These are phyloP conservation scores for Betula pendula DNA, from an alignment of 306 rosid species.

Conservation along the genomic window DNA sequence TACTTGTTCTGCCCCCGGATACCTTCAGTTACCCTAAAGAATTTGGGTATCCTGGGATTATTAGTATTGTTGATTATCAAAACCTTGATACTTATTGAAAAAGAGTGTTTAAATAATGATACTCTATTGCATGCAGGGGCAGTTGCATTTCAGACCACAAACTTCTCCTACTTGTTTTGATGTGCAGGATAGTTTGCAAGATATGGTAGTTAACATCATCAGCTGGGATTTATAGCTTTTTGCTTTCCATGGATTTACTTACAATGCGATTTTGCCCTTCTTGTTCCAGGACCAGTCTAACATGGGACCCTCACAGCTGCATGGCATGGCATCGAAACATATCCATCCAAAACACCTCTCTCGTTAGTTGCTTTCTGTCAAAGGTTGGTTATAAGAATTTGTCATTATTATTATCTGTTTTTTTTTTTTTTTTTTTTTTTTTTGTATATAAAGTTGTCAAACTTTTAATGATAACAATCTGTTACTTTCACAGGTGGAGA, in stretches of 20 bases:
- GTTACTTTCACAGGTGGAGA: slow-evolving; percentile 10
- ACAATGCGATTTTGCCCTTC: slow-evolving; percentile 1
- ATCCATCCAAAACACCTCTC: slow-evolving; percentile 30
- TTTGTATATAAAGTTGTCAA: neutral
- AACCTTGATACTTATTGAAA: neutral
- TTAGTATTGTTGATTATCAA: slow-evolving; percentile 6
- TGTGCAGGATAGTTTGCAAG: slow-evolving; percentile 33
- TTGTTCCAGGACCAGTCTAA: slow-evolving; percentile 43
- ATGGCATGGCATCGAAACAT: slow-evolving; percentile 35
- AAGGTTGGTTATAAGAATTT: neutral
- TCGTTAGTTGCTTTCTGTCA: neutral
- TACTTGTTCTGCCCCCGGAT: no score
- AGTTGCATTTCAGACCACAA: slow-evolving; percentile 43
- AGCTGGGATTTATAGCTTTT: neutral
- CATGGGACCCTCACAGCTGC: slow-evolving; percentile 33
- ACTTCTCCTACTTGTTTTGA: slow-evolving; percentile 25
- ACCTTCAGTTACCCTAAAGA: neutral
- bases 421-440: neutral
- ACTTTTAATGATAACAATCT: neutral
- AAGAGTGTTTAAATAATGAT: neutral
- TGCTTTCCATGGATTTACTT: neutral
- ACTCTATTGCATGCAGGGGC: slow-evolving; percentile 33
- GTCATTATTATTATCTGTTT: neutral
- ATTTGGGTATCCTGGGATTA: slow-evolving; percentile 1
- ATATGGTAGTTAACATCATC: slow-evolving; percentile 29